These are phyloP conservation scores for Vickermania spadyakhi DNA, from an alignment of 208 protist genomes.

Conservation along the genomic window DNA sequence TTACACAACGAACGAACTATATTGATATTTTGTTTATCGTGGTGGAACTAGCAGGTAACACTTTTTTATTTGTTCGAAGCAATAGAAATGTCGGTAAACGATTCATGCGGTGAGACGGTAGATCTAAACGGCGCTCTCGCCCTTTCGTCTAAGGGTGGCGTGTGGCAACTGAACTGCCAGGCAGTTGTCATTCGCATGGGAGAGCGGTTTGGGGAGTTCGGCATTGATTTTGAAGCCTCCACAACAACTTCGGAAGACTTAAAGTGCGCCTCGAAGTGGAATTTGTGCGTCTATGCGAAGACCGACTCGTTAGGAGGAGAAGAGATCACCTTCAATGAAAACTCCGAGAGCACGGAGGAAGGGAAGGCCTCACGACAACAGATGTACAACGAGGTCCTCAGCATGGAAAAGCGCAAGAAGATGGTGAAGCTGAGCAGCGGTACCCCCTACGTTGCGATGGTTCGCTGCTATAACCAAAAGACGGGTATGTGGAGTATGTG, in stretches of 20 bases:
- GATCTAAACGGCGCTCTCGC: not conserved
- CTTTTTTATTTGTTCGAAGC: no score
- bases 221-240: conserved; percentile 22
- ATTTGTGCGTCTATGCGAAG: conserved; percentile 33
- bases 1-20: no score
- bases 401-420: conserved; percentile 36
- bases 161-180: conserved; percentile 54
- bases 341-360: not conserved
- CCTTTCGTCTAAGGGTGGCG: not conserved
- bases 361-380: conserved; percentile 10
- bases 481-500: conserved; percentile 51
- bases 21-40: no score
- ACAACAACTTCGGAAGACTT: conserved; percentile 11
- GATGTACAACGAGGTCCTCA: conserved; percentile 27
- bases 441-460: conserved; percentile 36
- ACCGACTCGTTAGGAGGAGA: conserved; percentile 10
- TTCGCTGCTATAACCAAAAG: conserved; percentile 35
- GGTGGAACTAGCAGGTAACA: no score
- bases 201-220: conserved; percentile 87
- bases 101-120: not conserved
- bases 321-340: conserved; percentile 5
- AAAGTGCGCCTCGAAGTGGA: conserved; percentile 47
- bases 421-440: conserved; percentile 74
- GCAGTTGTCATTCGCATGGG: conserved; percentile 73
- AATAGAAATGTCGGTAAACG: not conserved